Conservation (phyloP, 805 yeast species). For the Wickerhamiella allomyrinae region DNA sequence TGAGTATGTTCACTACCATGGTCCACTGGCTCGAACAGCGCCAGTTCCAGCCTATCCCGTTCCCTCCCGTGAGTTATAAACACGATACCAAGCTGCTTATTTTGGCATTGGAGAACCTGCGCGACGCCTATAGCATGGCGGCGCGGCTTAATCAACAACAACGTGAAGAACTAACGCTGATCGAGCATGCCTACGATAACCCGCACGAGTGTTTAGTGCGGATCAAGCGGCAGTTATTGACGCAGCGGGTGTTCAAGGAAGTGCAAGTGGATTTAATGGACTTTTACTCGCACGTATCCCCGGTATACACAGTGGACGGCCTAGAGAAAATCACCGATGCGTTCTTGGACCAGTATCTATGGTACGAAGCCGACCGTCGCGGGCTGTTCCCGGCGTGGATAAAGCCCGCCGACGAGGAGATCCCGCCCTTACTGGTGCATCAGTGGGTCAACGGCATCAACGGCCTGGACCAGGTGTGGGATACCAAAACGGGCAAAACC, state of each 20-base stretch:
- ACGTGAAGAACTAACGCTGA: conserved; percentile 81
- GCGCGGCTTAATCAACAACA: conserved; percentile 73
- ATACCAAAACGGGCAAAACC: conserved; percentile 55
- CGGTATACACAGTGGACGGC: conserved; percentile 82
- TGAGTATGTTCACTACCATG: conserved; percentile 70
- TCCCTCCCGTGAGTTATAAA: conserved; percentile 83
- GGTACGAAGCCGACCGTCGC: conserved; percentile 89
- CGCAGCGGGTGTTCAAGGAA: conserved; percentile 88
- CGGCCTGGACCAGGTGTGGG: conserved; percentile 58
- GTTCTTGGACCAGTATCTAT: conserved; percentile 82
- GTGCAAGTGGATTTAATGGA: conserved; percentile 83
- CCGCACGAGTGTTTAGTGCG: conserved; percentile 87
- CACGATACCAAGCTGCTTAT: conserved; percentile 86
- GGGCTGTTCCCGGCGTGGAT: conserved; percentile 90
- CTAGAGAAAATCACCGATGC: conserved; percentile 93
- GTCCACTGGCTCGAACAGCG: conserved; percentile 83
- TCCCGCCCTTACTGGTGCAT: conserved; percentile 81
- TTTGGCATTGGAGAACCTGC: conserved; percentile 75
- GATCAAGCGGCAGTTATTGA: conserved; percentile 63
- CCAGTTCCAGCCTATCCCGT: conserved; percentile 68
- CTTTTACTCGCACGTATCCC: conserved; percentile 65
- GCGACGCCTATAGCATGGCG: conserved; percentile 62
- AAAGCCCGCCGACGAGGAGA: conserved; percentile 86
- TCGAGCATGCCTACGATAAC: conserved; percentile 92
- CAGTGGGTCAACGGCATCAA: conserved; percentile 91